Evolutionary conservation across 306 rosid species (phyloP).

Genomic region (Adenanthera pavonina): DNA sequence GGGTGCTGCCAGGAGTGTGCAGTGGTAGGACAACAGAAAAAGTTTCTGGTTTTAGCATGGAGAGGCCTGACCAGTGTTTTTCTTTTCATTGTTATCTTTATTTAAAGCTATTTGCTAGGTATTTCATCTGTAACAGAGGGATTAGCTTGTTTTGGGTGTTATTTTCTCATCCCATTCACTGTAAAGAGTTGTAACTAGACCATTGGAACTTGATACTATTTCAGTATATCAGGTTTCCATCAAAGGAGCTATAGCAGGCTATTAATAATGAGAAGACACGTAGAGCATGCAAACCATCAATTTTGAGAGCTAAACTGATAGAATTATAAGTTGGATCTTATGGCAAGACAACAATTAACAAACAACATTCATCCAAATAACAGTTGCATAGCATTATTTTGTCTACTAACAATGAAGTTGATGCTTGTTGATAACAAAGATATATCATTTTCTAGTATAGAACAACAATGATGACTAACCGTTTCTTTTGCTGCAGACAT

Average conservation of each 20-base stretch:
- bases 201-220: too few species aligned
- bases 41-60: too few species aligned
- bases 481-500: conserved; percentile 99
- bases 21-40: too few species aligned
- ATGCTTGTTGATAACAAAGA: conserved; percentile 9
- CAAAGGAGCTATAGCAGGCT: background rate
- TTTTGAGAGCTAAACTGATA: background rate
- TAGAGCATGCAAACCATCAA: conserved; percentile 21
- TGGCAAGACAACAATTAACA: background rate
- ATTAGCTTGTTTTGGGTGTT: too few species aligned
- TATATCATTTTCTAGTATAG: conserved; percentile 4
- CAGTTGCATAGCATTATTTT: conserved; percentile 25
- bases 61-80: too few species aligned
- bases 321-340: conserved; percentile 29
- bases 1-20: too few species aligned
- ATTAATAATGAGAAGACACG: conserved; percentile 4
- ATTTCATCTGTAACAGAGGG: too few species aligned
- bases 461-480: conserved; percentile 58
- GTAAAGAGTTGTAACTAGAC: too few species aligned
- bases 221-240: too few species aligned
- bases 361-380: background rate
- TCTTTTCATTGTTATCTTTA: too few species aligned
- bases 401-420: conserved; percentile 14
- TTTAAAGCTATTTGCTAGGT: too few species aligned
- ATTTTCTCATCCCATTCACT: too few species aligned